These are phyloP conservation scores for Hortiboletus campestris DNA, from an alignment of 768 basidiomycete species.

Conservation along the genomic window DNA sequence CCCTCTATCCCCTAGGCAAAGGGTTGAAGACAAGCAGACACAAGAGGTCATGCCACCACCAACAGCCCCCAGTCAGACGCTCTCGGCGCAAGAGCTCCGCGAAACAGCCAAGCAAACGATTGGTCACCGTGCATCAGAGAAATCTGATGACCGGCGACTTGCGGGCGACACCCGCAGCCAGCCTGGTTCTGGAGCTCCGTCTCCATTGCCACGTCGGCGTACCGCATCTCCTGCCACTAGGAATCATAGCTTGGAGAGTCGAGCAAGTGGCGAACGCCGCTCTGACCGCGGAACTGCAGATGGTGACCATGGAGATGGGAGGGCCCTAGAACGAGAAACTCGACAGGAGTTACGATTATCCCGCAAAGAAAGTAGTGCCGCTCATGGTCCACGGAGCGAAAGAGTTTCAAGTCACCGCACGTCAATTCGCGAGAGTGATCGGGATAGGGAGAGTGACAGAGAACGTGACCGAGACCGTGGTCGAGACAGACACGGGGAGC, in stretches of 20 bases:
- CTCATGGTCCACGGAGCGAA: conserved; percentile 54
- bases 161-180: conserved; percentile 43
- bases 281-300: conserved; percentile 50
- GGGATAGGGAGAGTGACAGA: conserved; percentile 45
- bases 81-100: conserved; percentile 74
- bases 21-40: conserved; percentile 39
- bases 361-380: conserved; percentile 44
- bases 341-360: conserved; percentile 45
- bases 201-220: conserved; percentile 54
- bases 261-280: conserved; percentile 65
- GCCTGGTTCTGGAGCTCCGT: conserved; percentile 51
- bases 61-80: conserved; percentile 71
- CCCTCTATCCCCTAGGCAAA: conserved; percentile 40
- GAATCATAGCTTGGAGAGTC: conserved; percentile 69
- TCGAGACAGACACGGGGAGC: conserved; percentile 45
- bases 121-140: conserved; percentile 36
- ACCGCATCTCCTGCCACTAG: conserved; percentile 67
- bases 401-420: conserved; percentile 42
- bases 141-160: conserved; percentile 39
- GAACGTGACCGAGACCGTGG: conserved; percentile 50
- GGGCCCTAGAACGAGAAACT: conserved; percentile 50
- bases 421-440: conserved; percentile 30
- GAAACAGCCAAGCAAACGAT: conserved; percentile 76
- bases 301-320: conserved; percentile 48
- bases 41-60: conserved; percentile 73